These are phyloP conservation scores for Alternaria gaisen DNA, from an alignment of 2,329 filamentous ascomycete species.

Conservation along the genomic window DNA sequence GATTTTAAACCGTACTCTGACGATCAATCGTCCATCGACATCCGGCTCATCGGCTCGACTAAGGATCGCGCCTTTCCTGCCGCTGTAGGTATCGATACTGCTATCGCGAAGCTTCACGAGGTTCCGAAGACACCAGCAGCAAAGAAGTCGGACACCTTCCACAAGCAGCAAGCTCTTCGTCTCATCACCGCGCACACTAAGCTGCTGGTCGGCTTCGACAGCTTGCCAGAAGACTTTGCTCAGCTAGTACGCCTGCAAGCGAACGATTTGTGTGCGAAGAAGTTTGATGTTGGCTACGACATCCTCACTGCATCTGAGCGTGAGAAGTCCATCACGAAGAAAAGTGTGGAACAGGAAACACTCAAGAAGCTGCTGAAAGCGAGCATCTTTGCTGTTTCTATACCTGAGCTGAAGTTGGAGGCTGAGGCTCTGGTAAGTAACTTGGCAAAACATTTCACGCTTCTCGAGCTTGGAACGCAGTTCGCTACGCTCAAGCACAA, in stretches of 20 bases:
- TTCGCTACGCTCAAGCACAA: slow-evolving; percentile 81
- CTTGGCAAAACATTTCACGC: slow-evolving; percentile 86
- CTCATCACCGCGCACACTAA: slow-evolving; percentile 90
- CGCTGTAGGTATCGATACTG: slow-evolving; percentile 85
- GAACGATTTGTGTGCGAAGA: slow-evolving; percentile 79
- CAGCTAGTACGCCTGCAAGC: slow-evolving; percentile 86
- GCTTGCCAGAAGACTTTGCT: slow-evolving; percentile 86
- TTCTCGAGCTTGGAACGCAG: slow-evolving; percentile 88
- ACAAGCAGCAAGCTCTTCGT: slow-evolving; percentile 92
- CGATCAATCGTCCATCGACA: slow-evolving; percentile 85
- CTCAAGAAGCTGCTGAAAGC: slow-evolving; percentile 90
- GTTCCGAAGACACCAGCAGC: slow-evolving; percentile 68
- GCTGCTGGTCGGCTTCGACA: slow-evolving; percentile 86
- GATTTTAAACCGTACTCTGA: slow-evolving; percentile 86
- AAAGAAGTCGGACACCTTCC: slow-evolving; percentile 79
- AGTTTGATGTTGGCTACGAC: slow-evolving; percentile 74
- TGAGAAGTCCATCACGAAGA: slow-evolving; percentile 85
- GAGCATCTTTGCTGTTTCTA: slow-evolving; percentile 82
- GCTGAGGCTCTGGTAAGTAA: slow-evolving; percentile 79
- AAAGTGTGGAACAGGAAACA: slow-evolving; percentile 80
- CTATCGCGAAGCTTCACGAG: slow-evolving; percentile 88
- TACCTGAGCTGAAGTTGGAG: slow-evolving; percentile 80
- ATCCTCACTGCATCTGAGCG: slow-evolving; percentile 79
- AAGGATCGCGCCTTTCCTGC: slow-evolving; percentile 88
- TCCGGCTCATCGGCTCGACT: slow-evolving; percentile 88